These are phyloP conservation scores for maize (Zea mays) DNA, from an alignment of 176 grass and related monocot species.

Conservation along the genomic window Zm-B73-REFERENCE-NAM-5.0 NC_050104.1:155571501-155572000, in stretches of 20 bases:
- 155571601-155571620: conserved; percentile 76
- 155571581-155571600: conserved; percentile 60
- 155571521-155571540: conserved; percentile 75
- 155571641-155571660: background rate
- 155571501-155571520: conserved; percentile 87
- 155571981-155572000: too few species aligned
- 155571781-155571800: background rate
- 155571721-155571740: background rate
- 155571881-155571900: background rate
- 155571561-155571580: conserved; percentile 66
- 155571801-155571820: background rate
- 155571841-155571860: background rate
- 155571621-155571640: background rate
- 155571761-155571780: background rate
- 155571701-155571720: background rate
- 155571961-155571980: too few species aligned
- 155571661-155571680: background rate
- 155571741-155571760: background rate
- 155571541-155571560: conserved; percentile 84
- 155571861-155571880: background rate
- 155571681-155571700: background rate
- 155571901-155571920: background rate
- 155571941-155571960: background rate
- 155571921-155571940: background rate
- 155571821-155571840: background rate